Percentiles rank a stretch among this genome's conserved stretches.
Evolutionary conservation across 2,329 filamentous ascomycete genomes (phyloP).

Genomic region (Tolypocladium amazonense): DNA sequence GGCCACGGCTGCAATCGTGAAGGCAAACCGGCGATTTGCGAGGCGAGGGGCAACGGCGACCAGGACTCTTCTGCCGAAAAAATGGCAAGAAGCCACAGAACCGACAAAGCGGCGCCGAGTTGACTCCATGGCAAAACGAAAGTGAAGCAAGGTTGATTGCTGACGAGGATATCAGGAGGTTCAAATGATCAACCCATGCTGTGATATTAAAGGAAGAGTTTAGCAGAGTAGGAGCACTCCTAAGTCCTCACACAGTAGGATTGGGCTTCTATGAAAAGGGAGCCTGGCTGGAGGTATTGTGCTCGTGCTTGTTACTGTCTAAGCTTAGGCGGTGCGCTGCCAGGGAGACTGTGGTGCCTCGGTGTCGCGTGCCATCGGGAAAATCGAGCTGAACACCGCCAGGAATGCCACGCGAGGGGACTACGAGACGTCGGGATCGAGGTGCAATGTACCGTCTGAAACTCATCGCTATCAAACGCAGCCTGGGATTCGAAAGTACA

Average conservation of each 20-base stretch:
- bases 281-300: neutral
- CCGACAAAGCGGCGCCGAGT: neutral
- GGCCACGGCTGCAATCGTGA: conserved; percentile 10
- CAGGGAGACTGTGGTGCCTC: neutral
- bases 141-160: neutral
- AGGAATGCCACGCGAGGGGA: neutral
- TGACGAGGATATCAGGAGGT: neutral
- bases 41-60: neutral
- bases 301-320: neutral
- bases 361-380: neutral
- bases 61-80: neutral
- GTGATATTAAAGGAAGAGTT: neutral
- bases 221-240: neutral
- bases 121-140: neutral
- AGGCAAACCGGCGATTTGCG: conserved; percentile 9
- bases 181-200: neutral
- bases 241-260: neutral
- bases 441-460: no score
- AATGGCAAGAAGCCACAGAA: neutral
- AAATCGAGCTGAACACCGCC: no score
- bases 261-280: neutral
- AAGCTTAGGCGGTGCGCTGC: neutral
- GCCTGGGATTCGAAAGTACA: no score
- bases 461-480: no score
- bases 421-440: no score